These are phyloP conservation scores for Casaregolazyma lundiana DNA, from an alignment of 1,139 yeast species.

Conservation along the genomic window DNA sequence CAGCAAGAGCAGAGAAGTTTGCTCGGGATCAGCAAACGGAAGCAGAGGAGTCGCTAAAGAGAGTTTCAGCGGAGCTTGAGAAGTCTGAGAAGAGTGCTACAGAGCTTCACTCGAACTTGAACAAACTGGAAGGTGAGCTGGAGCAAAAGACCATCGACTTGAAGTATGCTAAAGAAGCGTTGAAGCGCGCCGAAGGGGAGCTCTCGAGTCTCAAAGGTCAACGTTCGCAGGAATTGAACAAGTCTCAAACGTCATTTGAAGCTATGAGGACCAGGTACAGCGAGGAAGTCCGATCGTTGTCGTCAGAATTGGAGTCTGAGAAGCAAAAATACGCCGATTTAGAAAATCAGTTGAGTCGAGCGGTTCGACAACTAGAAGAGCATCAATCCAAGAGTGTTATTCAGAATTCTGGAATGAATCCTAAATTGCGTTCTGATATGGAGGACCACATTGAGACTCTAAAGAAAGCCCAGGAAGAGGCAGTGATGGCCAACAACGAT, in stretches of 20 bases:
- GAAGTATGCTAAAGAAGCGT: slow-evolving; percentile 46
- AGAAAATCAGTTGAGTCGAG: slow-evolving; percentile 57
- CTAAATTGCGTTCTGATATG: slow-evolving; percentile 39
- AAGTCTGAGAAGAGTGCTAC: slow-evolving; percentile 55
- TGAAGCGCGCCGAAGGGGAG: slow-evolving; percentile 45
- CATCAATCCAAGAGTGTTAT: slow-evolving; percentile 5
- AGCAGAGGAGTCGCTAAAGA: slow-evolving; percentile 47
- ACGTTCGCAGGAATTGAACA: slow-evolving; percentile 25
- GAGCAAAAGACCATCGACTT: slow-evolving; percentile 58
- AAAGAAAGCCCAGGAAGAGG: slow-evolving; percentile 45
- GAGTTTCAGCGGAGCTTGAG: slow-evolving; percentile 56
- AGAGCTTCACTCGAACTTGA: slow-evolving; percentile 51
- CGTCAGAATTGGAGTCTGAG: slow-evolving; percentile 54
- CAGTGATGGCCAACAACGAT: slow-evolving; percentile 35
- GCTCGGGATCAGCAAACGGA: slow-evolving; percentile 56
- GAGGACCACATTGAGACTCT: slow-evolving; percentile 51
- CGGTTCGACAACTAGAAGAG: slow-evolving; percentile 21
- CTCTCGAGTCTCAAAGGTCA: slow-evolving; percentile 33
- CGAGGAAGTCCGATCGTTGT: slow-evolving; percentile 55
- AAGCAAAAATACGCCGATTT: slow-evolving; percentile 45
- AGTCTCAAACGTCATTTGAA: slow-evolving; percentile 25
- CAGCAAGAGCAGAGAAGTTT: slow-evolving; percentile 56
- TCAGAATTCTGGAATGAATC: slow-evolving; percentile 15
- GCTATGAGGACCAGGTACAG: slow-evolving; percentile 41
- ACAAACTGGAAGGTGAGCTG: slow-evolving; percentile 53